A percentile compares a stretch with the other conserved stretches of the same genome.
Evolutionary conservation across 257 asterid species (phyloP).

Genomic region (Solanum lycopersicoides): DNA sequence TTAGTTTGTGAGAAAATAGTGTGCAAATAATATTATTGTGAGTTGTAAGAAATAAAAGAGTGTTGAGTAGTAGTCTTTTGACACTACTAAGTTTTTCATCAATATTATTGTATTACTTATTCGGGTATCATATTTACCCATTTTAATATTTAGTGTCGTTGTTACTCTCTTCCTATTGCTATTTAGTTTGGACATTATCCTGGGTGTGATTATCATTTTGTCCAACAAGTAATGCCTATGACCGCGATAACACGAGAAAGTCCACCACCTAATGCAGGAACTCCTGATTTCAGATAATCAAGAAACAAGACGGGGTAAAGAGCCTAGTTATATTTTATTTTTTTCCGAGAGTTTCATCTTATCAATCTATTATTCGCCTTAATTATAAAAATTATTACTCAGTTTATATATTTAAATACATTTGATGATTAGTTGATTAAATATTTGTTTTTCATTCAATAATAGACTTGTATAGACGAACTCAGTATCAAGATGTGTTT

Average conservation of each 20-base stretch:
- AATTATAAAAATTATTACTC: not conserved
- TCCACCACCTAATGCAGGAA: slow-evolving; percentile 57
- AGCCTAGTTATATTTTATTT: not conserved
- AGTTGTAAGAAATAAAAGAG: no score
- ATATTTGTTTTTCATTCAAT: not conserved
- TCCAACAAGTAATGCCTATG: slow-evolving; percentile 30
- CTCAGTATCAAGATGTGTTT: not conserved
- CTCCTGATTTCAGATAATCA: slow-evolving; percentile 52
- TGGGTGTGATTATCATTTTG: no score
- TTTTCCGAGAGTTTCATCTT: fast-evolving
- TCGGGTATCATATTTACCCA: no score
- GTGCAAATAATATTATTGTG: no score
- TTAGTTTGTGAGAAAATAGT: no score
- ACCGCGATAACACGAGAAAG: slow-evolving; percentile 40
- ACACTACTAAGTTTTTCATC: no score
- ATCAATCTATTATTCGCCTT: fast-evolving
- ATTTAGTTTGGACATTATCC: no score
- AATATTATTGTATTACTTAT: no score
- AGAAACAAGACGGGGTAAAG: slow-evolving; percentile 56
- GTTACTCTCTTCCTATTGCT: no score
- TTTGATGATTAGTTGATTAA: not conserved
- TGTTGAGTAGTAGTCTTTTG: no score
- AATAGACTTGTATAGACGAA: fast-evolving
- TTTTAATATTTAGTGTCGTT: no score
- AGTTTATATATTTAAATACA: not conserved